A percentile compares a stretch with the other conserved stretches of the same genome.
Conservation (phyloP, 805 yeast genomes). For the Hanseniaspora meyeri region DNA sequence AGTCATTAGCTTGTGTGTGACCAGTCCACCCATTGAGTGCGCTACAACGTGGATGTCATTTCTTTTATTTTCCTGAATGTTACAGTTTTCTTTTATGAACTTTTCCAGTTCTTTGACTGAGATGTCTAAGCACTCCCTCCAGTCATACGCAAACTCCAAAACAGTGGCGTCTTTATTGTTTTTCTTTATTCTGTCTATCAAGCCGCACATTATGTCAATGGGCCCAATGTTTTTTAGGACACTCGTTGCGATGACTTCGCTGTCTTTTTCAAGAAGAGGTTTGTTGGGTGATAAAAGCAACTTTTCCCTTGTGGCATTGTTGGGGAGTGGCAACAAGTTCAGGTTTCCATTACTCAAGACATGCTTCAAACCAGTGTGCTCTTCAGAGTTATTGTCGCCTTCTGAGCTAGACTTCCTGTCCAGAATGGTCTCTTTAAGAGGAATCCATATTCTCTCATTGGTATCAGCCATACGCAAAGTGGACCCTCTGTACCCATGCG, state of each 20-base stretch:
- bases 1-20: conserved; percentile 70
- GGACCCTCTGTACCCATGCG: conserved; percentile 87
- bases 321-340: background rate
- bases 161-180: conserved; percentile 45
- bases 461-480: conserved; percentile 56
- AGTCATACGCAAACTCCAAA: conserved; percentile 80
- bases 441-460: conserved; percentile 67
- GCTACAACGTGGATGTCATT: conserved; percentile 62
- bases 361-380: background rate
- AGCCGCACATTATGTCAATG: conserved; percentile 56
- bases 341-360: background rate
- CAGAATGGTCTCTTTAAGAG: conserved; percentile 64
- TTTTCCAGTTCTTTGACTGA: conserved; percentile 40
- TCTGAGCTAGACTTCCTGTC: conserved; percentile 34
- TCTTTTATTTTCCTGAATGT: conserved; percentile 34
- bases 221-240: conserved; percentile 78
- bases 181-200: conserved; percentile 40
- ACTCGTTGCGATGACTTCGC: conserved; percentile 56
- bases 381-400: background rate
- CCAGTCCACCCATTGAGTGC: conserved; percentile 90
- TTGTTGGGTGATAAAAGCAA: conserved; percentile 52
- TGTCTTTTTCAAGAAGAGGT: conserved; percentile 49
- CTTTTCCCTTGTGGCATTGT: conserved; percentile 26
- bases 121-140: conserved; percentile 65
- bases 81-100: conserved; percentile 34